Conservation (phyloP, 768 basidiomycete genomes). For the Amanita jacksonii region DNA sequence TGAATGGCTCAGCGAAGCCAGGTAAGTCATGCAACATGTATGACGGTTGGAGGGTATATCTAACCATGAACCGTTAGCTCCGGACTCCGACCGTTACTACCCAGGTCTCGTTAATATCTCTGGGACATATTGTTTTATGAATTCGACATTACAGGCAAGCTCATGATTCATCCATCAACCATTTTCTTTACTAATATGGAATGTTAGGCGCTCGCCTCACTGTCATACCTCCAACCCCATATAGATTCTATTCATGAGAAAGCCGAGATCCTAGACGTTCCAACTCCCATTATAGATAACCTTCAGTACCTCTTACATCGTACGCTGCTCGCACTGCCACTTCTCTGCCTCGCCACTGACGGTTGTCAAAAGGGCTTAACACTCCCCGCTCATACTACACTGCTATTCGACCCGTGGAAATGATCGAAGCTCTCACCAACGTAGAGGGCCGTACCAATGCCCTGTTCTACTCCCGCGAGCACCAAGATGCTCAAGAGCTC, state of each 20-base stretch:
- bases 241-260: conserved; percentile 66
- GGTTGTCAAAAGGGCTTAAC: conserved; percentile 44
- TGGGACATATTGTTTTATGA: conserved; percentile 96
- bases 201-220: conserved; percentile 87
- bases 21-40: conserved; percentile 9
- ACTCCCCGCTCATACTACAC: conserved; percentile 45
- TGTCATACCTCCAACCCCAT: conserved; percentile 73
- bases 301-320: conserved; percentile 63
- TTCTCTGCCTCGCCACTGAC: conserved; percentile 2
- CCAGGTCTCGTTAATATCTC: conserved; percentile 93
- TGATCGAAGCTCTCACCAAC: conserved; percentile 63
- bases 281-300: conserved; percentile 80
- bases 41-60: not conserved
- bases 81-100: conserved; percentile 41
- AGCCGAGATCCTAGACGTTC: conserved; percentile 73
- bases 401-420: conserved; percentile 60
- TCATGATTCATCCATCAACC: not conserved
- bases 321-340: conserved; percentile 23
- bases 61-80: not conserved
- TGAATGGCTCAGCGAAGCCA: conserved; percentile 21
- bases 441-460: conserved; percentile 44
- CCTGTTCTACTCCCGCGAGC: conserved; percentile 81
- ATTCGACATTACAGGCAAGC: conserved; percentile 83
- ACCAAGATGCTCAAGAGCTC: conserved; percentile 98
- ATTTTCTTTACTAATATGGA: conserved; percentile 12